Conservation (phyloP, 352 stramenopile genomes). For the Phytophthora cajani region DNA sequence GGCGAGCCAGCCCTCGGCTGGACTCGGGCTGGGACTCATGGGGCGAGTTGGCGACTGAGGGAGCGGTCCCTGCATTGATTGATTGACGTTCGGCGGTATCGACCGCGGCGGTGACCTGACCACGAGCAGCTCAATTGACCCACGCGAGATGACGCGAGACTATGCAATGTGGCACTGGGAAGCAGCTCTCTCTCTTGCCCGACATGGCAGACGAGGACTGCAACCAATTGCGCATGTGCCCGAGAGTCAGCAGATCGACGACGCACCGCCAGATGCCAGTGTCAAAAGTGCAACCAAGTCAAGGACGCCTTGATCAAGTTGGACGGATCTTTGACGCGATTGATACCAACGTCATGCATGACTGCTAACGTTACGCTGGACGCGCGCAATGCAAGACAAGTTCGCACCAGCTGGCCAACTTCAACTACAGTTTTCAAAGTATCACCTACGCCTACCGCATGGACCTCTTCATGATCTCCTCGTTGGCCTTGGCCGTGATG, state of each 20-base stretch:
- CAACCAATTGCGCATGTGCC: slow-evolving; percentile 1
- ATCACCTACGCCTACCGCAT: slow-evolving; percentile 21
- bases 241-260: slow-evolving; percentile 2
- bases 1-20: background rate
- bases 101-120: too few relatives aligned
- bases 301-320: background rate
- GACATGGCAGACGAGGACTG: slow-evolving; percentile 16
- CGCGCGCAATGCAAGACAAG: too few relatives aligned
- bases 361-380: too few relatives aligned
- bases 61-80: too few relatives aligned
- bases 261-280: background rate
- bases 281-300: slow-evolving; percentile 2
- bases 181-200: background rate
- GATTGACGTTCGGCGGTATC: background rate
- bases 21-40: too few relatives aligned
- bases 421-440: background rate
- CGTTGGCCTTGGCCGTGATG: slow-evolving; percentile 50
- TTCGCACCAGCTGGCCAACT: background rate
- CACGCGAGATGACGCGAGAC: slow-evolving; percentile 30
- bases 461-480: slow-evolving; percentile 50
- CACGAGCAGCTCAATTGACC: slow-evolving; percentile 1
- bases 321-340: too few relatives aligned
- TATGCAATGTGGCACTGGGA: slow-evolving; percentile 15
- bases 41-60: slow-evolving; percentile 20
- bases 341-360: too few relatives aligned